Evolutionary conservation across 805 yeast genomes (phyloP).

Genomic region (Wickerhamomyces strasburgensis): DNA sequence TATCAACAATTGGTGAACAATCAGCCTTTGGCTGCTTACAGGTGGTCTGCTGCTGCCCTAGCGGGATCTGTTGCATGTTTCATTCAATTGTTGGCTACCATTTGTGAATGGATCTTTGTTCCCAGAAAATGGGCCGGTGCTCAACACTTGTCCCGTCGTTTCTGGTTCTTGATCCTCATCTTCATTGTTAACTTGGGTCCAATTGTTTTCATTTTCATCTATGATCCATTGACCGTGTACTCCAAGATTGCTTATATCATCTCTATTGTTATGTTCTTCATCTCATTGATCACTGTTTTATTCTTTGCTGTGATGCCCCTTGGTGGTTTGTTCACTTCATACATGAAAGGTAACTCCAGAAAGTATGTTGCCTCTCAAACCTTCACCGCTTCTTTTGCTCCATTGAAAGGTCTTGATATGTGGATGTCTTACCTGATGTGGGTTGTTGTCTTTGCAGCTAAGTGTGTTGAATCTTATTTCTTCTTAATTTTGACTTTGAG

Average conservation of each 20-base stretch:
- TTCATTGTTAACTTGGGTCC: slow-evolving; percentile 78
- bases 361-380: slow-evolving; percentile 90
- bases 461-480: slow-evolving; percentile 85
- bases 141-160: slow-evolving; percentile 87
- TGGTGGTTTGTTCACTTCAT: slow-evolving; percentile 93
- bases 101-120: slow-evolving; percentile 92
- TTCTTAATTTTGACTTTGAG: slow-evolving; percentile 83
- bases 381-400: slow-evolving; percentile 87
- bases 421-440: slow-evolving; percentile 94
- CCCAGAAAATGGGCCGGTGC: slow-evolving; percentile 99
- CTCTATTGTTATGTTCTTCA: slow-evolving; percentile 82
- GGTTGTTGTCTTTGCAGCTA: slow-evolving; percentile 85
- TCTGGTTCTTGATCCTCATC: slow-evolving; percentile 65
- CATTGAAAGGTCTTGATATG: slow-evolving; percentile 83
- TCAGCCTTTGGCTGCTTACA: slow-evolving; percentile 82
- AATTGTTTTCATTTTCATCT: slow-evolving; percentile 76
- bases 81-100: slow-evolving; percentile 81
- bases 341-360: slow-evolving; percentile 81
- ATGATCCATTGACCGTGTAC: slow-evolving; percentile 60
- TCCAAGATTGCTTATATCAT: slow-evolving; percentile 74
- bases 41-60: slow-evolving; percentile 90
- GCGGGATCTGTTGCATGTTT: slow-evolving; percentile 86
- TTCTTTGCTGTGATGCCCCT: slow-evolving; percentile 94
- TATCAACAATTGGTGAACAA: slow-evolving; percentile 80
- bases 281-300: slow-evolving; percentile 76